Evolutionary conservation across 2,329 filamentous ascomycete genomes (phyloP).

Genomic region (Helicocarpus griseus): DNA sequence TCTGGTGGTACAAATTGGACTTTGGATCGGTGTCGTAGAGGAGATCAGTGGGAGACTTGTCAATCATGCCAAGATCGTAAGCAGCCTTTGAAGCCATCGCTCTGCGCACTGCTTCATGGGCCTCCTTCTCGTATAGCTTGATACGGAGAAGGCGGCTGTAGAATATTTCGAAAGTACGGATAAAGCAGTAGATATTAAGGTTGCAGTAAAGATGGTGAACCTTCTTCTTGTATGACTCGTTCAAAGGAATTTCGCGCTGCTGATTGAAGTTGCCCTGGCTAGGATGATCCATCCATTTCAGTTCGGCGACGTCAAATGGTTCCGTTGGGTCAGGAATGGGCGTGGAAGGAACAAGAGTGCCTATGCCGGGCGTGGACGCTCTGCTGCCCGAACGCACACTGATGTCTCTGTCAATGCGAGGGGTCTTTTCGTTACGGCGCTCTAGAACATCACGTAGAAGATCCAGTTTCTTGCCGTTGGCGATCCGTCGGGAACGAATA

Average conservation of each 20-base stretch:
- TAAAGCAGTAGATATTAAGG: slow-evolving; percentile 85
- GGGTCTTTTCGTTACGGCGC: slow-evolving; percentile 59
- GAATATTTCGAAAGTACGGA: slow-evolving; percentile 84
- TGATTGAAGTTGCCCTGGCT: slow-evolving; percentile 44
- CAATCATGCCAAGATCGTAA: slow-evolving; percentile 70
- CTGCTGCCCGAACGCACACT: slow-evolving; percentile 71
- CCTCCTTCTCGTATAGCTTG: slow-evolving; percentile 67
- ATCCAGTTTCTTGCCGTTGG: slow-evolving; percentile 57
- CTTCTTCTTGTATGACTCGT: slow-evolving; percentile 70
- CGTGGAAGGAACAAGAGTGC: slow-evolving; percentile 36
- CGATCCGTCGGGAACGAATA: slow-evolving; percentile 53
- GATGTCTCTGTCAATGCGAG: slow-evolving; percentile 66
- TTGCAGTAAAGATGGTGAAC: slow-evolving; percentile 89
- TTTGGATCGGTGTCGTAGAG: slow-evolving; percentile 57
- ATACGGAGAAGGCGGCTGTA: slow-evolving; percentile 76
- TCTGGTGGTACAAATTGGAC: slow-evolving; percentile 74
- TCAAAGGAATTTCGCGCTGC: slow-evolving; percentile 55
- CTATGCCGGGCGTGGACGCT: slow-evolving; percentile 76
- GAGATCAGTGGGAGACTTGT: slow-evolving; percentile 65
- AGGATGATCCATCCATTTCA: slow-evolving; percentile 53
- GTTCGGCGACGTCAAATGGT: slow-evolving; percentile 40
- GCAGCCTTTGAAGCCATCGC: slow-evolving; percentile 70
- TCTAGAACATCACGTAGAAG: slow-evolving; percentile 82
- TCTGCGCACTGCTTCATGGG: slow-evolving; percentile 62
- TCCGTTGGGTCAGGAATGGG: slow-evolving; percentile 26